Percentiles rank a stretch among this genome's conserved stretches.
Evolutionary conservation across 1,139 yeast species (phyloP).

Genomic region (Magnusiomyces fungicola): DNA sequence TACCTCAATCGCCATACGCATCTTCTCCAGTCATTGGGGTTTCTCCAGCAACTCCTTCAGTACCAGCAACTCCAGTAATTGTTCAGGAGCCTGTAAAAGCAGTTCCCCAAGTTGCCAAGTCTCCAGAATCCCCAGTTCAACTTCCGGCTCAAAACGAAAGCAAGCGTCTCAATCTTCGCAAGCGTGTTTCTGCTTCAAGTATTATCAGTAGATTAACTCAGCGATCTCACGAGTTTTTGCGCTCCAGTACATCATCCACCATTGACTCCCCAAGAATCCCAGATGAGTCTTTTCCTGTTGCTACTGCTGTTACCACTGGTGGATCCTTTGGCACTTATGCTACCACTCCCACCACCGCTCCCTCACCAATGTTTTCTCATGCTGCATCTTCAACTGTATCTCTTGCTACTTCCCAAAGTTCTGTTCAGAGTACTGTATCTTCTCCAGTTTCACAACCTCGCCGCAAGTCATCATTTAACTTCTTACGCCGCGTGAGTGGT

Average conservation of each 20-base stretch:
- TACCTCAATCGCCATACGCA: not conserved
- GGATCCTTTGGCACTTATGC: not conserved
- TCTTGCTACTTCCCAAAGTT: no score
- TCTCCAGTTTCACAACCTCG: not conserved
- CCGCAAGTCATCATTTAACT: constrained; percentile 4
- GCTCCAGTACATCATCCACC: not conserved
- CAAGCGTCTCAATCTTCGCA: not conserved
- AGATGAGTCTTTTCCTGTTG: not conserved
- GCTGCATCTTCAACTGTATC: not conserved
- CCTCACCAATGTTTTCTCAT: not conserved
- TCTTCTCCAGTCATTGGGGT: not conserved
- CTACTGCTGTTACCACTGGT: not conserved
- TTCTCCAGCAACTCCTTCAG: not conserved
- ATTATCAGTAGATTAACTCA: not conserved
- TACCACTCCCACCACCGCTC: not conserved
- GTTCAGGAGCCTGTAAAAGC: no score
- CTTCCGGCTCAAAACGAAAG: no score
- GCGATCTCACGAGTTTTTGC: not conserved
- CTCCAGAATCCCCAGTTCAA: no score
- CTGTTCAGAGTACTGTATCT: no score
- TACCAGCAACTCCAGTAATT: no score
- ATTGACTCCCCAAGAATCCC: not conserved
- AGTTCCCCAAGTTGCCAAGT: no score
- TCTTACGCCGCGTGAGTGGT: constrained; percentile 1
- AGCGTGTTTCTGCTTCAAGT: constrained; percentile 1